Evolutionary conservation across 2,329 filamentous ascomycete species (phyloP), one percentile per base, ranked within the genome.

Genomic region (Talaromyces sp.): DNA sequence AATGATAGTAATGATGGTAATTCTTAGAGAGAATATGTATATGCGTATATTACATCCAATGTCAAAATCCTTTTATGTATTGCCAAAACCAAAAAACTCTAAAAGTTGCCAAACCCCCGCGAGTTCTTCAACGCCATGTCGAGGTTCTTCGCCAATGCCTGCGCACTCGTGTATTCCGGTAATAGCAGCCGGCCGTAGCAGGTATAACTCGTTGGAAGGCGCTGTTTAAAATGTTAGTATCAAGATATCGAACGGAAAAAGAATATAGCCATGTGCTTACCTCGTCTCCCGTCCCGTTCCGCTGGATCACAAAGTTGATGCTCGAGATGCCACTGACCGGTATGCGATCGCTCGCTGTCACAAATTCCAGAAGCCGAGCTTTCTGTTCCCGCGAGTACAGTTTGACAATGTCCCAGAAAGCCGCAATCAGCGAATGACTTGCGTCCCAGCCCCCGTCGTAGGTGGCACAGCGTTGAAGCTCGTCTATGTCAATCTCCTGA

Each of bases 121-220:
- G 89, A 86, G 75, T 97, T 95, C 76, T 93, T 86, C 70, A 99
- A 80, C 57, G 95, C 95, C 81, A 96, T 86, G n/a, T 80, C 82
- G 69, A 99, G 76, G 69, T 93, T 90, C 76, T 88, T 82, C 71
- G 82, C 82, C 70, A 99, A 72, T 38, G 89, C 84, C 62, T 89
- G 86, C 70, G 81, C 85, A 43, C 84, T 85, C 58, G 78, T 82
- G 73, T 98, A 99, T 75, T 93, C 88, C 1, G 95, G 95, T 63
- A 99, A 74, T 65, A 96, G 77, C 52, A 99, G 76, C 54, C 90
- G 93, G 1, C 93, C 91, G 77, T 96, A 98, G 75, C 95, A 99
- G 0, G 95, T 99, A 69, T 92, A 89, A 63, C 91, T 93, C 5
- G 89, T 96, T 3, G 95, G 95, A 67, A 99, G 72, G 66, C 78